A percentile compares a stretch with the other conserved stretches of the same genome.
phyloP scores from a whole-genome alignment of 768 basidiomycete species.

The Lactifluus subvellereus region DNA sequence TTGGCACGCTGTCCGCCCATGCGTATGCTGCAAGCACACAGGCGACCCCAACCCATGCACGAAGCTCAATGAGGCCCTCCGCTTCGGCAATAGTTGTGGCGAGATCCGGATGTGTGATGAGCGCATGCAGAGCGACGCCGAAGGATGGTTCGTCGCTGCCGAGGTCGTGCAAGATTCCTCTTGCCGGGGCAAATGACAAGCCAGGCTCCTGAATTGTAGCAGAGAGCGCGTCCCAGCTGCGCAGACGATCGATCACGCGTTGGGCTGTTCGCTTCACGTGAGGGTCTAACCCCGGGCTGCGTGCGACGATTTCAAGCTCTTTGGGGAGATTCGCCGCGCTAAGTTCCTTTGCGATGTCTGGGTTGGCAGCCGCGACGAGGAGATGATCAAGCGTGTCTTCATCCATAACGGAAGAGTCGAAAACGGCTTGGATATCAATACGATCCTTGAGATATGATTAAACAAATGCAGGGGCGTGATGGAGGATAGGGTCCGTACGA shows the following conservation, averaged over 20 bases:
- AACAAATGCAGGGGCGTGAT: neutral
- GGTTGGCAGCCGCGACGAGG: conserved; percentile 60
- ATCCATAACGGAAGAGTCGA: conserved; percentile 48
- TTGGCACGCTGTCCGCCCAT: conserved; percentile 74
- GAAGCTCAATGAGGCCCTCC: conserved; percentile 51
- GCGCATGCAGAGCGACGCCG: conserved; percentile 68
- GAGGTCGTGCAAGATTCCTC: conserved; percentile 52
- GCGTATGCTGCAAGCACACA: conserved; percentile 66
- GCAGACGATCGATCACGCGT: conserved; percentile 45
- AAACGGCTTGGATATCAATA: conserved; percentile 49
- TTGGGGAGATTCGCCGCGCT: conserved; percentile 38
- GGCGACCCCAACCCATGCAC: conserved; percentile 62
- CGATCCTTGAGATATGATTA: conserved; percentile 39
- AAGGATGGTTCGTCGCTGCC: conserved; percentile 59
- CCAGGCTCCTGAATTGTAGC: conserved; percentile 51
- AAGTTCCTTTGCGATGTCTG: conserved; percentile 54
- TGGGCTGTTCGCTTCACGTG: conserved; percentile 42
- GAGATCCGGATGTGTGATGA: conserved; percentile 55
- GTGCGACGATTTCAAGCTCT: conserved; percentile 37
- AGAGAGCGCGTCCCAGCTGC: conserved; percentile 56
- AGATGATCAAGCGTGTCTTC: conserved; percentile 50
- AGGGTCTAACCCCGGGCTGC: conserved; percentile 35
- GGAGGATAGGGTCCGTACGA: conserved; percentile 39
- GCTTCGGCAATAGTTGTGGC: conserved; percentile 30
- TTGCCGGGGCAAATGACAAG: conserved; percentile 46